These are phyloP conservation scores for Ogataea polymorpha DNA, from an alignment of 805 yeast genomes.

Conservation along the genomic window DNA sequence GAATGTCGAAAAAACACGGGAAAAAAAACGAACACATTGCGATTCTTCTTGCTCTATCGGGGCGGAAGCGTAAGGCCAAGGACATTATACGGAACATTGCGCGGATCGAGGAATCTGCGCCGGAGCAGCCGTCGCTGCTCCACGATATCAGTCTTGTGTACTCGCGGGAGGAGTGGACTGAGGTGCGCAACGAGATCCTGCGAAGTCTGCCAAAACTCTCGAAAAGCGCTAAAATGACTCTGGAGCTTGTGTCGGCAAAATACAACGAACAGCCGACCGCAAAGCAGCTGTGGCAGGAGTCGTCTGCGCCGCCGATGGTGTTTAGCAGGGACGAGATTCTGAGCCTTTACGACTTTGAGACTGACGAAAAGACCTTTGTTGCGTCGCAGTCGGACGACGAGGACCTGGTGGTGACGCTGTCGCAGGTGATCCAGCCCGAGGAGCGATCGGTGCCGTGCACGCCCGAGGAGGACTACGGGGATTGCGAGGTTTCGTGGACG, in stretches of 20 bases:
- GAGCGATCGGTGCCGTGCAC: constrained; percentile 15
- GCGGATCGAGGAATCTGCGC: constrained; percentile 12
- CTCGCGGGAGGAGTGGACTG: constrained; percentile 29
- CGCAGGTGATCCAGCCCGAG: constrained; percentile 14
- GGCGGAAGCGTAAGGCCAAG: constrained; percentile 29
- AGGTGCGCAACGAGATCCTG: constrained; percentile 23
- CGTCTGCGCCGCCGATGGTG: constrained; percentile 18
- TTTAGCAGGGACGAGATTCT: constrained; percentile 20
- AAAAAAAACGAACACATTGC: constrained; percentile 12
- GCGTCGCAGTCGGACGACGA: constrained; percentile 15
- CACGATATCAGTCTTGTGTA: constrained; percentile 23
- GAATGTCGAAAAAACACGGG: constrained; percentile 23
- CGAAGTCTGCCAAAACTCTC: constrained; percentile 28
- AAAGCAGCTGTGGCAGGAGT: constrained; percentile 17
- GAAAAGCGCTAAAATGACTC: constrained; percentile 21
- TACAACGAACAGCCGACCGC: constrained; percentile 15
- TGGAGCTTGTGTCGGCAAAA: constrained; percentile 23
- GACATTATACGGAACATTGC: constrained; percentile 27
- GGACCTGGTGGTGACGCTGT: constrained; percentile 15
- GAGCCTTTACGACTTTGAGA: constrained; percentile 17
- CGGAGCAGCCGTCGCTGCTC: not conserved
- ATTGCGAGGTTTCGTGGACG: constrained; percentile 9
- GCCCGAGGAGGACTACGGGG: constrained; percentile 15
- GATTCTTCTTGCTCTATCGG: constrained; percentile 28
- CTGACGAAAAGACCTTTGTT: constrained; percentile 17